Percentiles rank a stretch among this genome's conserved stretches.
Evolutionary conservation across 129 eudicot species (phyloP).

Genomic region (Flaveria brownii): DNA sequence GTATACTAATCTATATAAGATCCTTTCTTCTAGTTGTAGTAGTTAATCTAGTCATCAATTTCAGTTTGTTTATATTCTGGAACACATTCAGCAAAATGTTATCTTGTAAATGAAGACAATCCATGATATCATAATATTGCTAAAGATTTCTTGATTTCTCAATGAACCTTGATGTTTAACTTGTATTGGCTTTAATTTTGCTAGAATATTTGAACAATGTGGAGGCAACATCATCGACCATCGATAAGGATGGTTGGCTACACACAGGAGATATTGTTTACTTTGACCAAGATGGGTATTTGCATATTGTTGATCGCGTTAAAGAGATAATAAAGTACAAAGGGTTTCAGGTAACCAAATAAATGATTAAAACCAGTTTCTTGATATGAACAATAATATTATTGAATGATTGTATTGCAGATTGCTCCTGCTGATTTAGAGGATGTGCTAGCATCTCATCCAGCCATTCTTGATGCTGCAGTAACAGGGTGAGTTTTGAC

Average conservation of each 20-base stretch:
- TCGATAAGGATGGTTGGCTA: conserved; percentile 85
- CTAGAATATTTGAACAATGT: conserved; percentile 73
- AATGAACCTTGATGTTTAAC: conserved; percentile 4
- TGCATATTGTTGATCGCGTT: conserved; percentile 71
- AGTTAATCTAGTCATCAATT: conserved; percentile 1
- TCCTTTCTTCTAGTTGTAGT: neutral
- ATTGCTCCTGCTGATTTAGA: conserved; percentile 96
- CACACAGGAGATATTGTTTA: conserved; percentile 89
- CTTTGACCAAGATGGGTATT: conserved; percentile 77
- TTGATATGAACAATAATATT: neutral
- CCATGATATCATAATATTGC: neutral
- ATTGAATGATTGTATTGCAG: conserved; percentile 36
- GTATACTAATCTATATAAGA: neutral
- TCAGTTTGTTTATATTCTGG: neutral
- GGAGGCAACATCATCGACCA: conserved; percentile 64
- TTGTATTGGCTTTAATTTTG: neutral
- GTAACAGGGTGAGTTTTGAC: conserved; percentile 63
- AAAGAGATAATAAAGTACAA: conserved; percentile 95
- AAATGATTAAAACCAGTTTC: neutral
- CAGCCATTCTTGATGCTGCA: conserved; percentile 81
- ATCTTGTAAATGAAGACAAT: too few species aligned
- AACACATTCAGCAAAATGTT: neutral
- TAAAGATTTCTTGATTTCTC: neutral
- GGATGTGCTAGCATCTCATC: conserved; percentile 67
- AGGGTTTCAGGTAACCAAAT: conserved; percentile 75